These are phyloP conservation scores for Diaporthe sp. DNA, from an alignment of 2,329 filamentous ascomycete species.

Conservation along the genomic window DNA sequence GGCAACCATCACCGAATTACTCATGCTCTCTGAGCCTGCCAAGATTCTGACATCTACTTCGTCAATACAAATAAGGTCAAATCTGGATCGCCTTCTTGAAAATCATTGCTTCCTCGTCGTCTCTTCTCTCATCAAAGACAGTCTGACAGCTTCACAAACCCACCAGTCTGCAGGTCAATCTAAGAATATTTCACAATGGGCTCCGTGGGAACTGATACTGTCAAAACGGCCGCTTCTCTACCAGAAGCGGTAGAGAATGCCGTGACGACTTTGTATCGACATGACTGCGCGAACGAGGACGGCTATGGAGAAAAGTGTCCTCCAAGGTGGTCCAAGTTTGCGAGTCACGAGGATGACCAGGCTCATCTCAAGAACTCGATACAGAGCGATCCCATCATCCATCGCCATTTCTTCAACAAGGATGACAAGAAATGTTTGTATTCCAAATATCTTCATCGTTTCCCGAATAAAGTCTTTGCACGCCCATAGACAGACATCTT, in stretches of 20 bases:
- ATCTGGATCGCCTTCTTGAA: neutral
- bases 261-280: conserved; percentile 44
- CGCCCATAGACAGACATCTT: neutral
- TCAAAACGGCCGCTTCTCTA: neutral
- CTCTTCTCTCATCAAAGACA: neutral
- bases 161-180: neutral
- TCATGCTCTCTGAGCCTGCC: neutral
- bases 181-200: conserved; percentile 1
- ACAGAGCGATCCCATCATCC: conserved; percentile 50
- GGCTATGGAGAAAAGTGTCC: conserved; percentile 43
- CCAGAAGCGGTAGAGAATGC: neutral
- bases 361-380: conserved; percentile 45
- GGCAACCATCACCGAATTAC: conserved; percentile 23
- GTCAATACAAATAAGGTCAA: neutral
- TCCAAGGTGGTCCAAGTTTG: conserved; percentile 49
- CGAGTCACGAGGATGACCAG: conserved; percentile 48
- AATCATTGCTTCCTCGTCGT: neutral
- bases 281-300: conserved; percentile 44
- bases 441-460: neutral
- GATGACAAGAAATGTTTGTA: conserved; percentile 46
- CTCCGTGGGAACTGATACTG: neutral
- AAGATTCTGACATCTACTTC: no score
- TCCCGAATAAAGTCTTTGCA: neutral
- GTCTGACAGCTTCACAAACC: neutral
- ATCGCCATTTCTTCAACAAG: conserved; percentile 46